Conservation (phyloP, 2,329 filamentous ascomycete species). For the Karstenula rhodostoma region DNA sequence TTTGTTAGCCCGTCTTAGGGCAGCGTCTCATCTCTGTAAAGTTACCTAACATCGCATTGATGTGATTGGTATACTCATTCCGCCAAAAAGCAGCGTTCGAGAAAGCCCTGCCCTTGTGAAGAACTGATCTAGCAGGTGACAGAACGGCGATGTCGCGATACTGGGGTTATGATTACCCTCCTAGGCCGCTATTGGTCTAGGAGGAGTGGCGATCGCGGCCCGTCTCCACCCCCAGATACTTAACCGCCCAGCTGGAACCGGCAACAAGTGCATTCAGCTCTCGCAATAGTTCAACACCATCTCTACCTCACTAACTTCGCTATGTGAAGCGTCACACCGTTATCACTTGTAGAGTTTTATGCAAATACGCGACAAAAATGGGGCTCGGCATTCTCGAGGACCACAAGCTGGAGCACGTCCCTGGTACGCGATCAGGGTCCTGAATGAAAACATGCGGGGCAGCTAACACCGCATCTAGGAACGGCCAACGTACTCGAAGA, state of each 20-base stretch:
- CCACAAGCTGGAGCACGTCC: conserved; percentile 71
- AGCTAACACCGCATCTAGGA: conserved; percentile 33
- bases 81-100: too few relatives aligned
- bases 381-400: conserved; percentile 79
- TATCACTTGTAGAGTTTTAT: not conserved
- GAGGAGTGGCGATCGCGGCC: not conserved
- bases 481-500: conserved; percentile 53
- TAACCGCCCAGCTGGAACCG: conserved; percentile 2
- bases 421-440: conserved; percentile 62
- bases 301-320: not conserved
- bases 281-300: not conserved
- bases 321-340: not conserved
- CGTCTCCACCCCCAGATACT: conserved; percentile 13
- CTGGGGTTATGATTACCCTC: not conserved
- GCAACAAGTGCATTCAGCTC: not conserved
- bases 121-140: not conserved
- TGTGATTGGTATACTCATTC: too few relatives aligned
- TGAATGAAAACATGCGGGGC: not conserved
- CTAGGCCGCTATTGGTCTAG: conserved; percentile 1
- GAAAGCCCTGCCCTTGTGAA: not conserved
- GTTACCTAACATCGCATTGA: too few relatives aligned
- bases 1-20: too few relatives aligned
- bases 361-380: conserved; percentile 57
- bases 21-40: too few relatives aligned
- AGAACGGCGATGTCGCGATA: not conserved